Base-by-base conservation (phyloP, 1,284 basidiomycete genomes). In the Serendipita sp. region DNA sequence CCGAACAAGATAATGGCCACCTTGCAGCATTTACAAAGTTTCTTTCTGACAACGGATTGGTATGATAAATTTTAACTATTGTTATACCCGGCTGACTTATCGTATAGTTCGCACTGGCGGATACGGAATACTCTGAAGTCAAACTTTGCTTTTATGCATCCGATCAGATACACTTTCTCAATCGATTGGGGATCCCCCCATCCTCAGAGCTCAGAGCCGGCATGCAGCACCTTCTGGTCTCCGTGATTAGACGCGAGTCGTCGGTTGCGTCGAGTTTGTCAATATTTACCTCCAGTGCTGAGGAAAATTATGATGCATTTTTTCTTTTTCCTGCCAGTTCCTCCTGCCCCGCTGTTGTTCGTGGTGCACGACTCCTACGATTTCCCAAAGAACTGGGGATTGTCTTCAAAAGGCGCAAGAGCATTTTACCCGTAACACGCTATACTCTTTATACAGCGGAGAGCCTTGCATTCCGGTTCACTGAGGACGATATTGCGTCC, bases 71-170 rank as follows among this genome's bases (percentile, higher is more conserved):
- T 10, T 10, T 58, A 8, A 30, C 10, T 30, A 4, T 32, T n/a
- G 17, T 26, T 58, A 13, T 13, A 58, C n/a, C 29, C n/a, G 32
- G 4, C 53, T 30, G 8, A 58, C 26, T 10, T 49, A 6, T 35
- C 10, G n/a, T 10, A 26, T 58, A 58, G 53, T 30, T 58, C 8
- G 53, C 32, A 5, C 15, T 58, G 17, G 53, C 53, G n/a, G 53
- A 58, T 58, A 58, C 53, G 10, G 26, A 30, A 4, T 58, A 32
- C 32, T 10, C 26, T 8, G 53, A 35, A 32, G 32, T 17, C n/a
- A 58, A 58, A 58, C 32, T 58, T n/a, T 58, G 53, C 32, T 30
- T 58, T n/a, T 58, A 58, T 17, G 22, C 53, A 30, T 58, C 53
- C 32, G 29, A 34, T n/a, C 34, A 30, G 15, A 4, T 17, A 30